Conservation (phyloP, 768 basidiomycete genomes). For the Pisolithus albus region DNA sequence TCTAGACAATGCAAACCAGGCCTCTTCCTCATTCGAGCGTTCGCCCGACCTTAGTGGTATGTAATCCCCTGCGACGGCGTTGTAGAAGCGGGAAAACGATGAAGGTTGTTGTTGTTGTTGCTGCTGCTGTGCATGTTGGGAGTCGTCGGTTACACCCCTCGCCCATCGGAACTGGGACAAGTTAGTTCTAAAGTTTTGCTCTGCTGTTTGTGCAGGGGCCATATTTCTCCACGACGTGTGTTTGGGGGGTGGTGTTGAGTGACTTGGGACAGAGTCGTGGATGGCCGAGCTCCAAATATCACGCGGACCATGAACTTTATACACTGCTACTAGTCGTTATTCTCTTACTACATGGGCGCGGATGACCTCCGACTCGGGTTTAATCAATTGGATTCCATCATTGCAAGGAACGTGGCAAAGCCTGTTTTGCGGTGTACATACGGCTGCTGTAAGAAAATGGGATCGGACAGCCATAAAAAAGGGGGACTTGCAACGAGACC, state of each 20-base stretch:
- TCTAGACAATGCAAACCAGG: constrained; percentile 84
- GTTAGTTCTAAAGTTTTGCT: constrained; percentile 66
- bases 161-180: constrained; percentile 89
- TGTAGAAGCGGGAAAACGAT: constrained; percentile 84
- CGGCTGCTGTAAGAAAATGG: no score
- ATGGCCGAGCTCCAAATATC: no score
- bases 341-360: no score
- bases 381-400: no score
- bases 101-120: constrained; percentile 24
- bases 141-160: constrained; percentile 62
- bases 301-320: no score
- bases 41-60: constrained; percentile 81
- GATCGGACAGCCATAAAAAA: no score
- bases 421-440: no score
- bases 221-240: not conserved
- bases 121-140: constrained; percentile 38
- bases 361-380: no score
- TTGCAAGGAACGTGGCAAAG: no score
- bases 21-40: constrained; percentile 89
- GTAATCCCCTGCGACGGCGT: constrained; percentile 77
- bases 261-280: not conserved
- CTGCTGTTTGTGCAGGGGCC: constrained; percentile 26
- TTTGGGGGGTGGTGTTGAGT: not conserved
- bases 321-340: no score
- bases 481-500: no score